Percentiles rank a stretch among this genome's conserved stretches.
Evolutionary conservation across 2,329 filamentous ascomycete species (phyloP).

Genomic region (Alternaria dauci): DNA sequence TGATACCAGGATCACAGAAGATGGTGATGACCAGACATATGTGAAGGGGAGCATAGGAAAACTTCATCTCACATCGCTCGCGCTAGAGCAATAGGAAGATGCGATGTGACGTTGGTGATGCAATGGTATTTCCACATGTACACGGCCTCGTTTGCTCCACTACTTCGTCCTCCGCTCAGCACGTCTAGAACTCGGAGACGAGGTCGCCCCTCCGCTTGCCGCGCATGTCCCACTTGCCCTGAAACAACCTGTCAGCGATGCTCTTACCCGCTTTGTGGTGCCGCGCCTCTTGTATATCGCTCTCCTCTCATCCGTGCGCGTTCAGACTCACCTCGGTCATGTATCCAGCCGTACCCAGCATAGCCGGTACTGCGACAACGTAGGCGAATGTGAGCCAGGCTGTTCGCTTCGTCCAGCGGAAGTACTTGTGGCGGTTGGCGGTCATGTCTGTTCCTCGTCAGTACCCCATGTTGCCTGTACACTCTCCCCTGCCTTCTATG

Average conservation of each 20-base stretch:
- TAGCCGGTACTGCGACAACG: conserved; percentile 73
- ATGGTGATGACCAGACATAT: background rate
- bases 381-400: conserved; percentile 83
- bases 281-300: conserved; percentile 20
- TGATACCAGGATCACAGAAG: background rate
- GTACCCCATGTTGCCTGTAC: conserved; percentile 1
- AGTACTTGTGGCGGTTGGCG: conserved; percentile 88
- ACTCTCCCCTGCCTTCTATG: background rate
- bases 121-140: conserved; percentile 24
- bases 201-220: conserved; percentile 89
- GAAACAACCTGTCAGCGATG: conserved; percentile 9
- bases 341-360: conserved; percentile 76
- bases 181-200: conserved; percentile 76
- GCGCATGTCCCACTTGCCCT: conserved; percentile 88
- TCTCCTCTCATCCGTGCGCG: background rate
- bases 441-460: conserved; percentile 71
- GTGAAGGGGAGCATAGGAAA: background rate
- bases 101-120: background rate
- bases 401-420: conserved; percentile 88
- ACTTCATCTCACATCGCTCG: background rate
- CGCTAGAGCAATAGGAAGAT: background rate
- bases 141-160: background rate
- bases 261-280: background rate
- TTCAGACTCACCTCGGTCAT: conserved; percentile 80
- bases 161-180: background rate